Evolutionary conservation across 352 stramenopile genomes (phyloP), one percentile per base, ranked within the genome.

Genomic region (Globisporangium iwayamae): DNA sequence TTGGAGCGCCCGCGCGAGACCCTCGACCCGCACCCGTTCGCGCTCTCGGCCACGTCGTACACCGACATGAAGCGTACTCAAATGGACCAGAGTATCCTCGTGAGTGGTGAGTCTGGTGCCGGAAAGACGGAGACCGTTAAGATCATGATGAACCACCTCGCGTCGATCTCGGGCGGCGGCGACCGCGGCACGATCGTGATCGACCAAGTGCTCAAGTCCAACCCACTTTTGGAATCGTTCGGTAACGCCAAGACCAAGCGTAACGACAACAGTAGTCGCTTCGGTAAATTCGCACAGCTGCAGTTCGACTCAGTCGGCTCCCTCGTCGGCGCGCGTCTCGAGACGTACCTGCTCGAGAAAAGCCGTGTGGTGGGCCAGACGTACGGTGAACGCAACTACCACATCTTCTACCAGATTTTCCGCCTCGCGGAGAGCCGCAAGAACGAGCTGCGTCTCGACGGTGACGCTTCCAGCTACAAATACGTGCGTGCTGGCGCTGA

Each of bases 321-420:
- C 18, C 75, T 90, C 20, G 81, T 91, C 9, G 84, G 84, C 14
- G 83, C 82, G 59, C 73, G 83, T 34, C 89, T 79, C 53, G 82
- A 91, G 63, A 98, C 95, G 1, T 99, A 99, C 73, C 73, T 99
- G 39, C 77, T 99, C 11, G 96, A 99, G 72, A 99, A 99, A 73
- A 96, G 92, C 41, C 92, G 96, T 18, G 84, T 99, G 4, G 85
- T 98, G 4, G 79, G 85, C 54, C 94, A 98, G 75, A 83, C 81
- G 1, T 51, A 78, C 20, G 89, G 91, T 0, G 97, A 99, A 74
- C 79, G 97, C 47, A 99, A 99, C 74, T 99, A 98, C 83, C 97
- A 99, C 76, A 87, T 99, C 39, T 99, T 99, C 74, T 99, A 99
- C 80, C 88, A 98, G 72, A 82, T 99, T 56, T 90, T 96, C 71